phyloP scores from a whole-genome alignment of 2,329 filamentous ascomycete genomes.

The Colletotrichum tofieldiae region DNA sequence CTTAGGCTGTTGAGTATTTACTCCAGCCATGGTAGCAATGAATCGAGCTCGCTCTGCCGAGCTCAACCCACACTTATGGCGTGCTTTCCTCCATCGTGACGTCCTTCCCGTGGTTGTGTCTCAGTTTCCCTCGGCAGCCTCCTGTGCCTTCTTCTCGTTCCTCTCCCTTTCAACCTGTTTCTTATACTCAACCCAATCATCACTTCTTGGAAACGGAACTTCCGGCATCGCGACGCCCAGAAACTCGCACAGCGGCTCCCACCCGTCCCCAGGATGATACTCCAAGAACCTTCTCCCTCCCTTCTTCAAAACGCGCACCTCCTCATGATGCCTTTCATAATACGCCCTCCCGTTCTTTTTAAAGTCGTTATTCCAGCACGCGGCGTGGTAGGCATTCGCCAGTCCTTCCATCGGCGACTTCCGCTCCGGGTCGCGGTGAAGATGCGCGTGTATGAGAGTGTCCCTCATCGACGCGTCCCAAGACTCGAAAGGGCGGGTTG shows the following conservation, averaged over 20 bases:
- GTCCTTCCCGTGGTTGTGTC: too few species aligned
- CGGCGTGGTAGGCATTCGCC: conserved; percentile 46
- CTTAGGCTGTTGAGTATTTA: conserved; percentile 22
- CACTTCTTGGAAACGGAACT: conserved; percentile 48
- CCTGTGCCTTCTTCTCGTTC: neutral
- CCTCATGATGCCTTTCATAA: conserved; percentile 48
- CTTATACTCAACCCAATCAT: conserved; percentile 52
- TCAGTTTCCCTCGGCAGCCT: neutral
- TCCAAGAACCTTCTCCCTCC: conserved; percentile 48
- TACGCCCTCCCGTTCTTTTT: conserved; percentile 43
- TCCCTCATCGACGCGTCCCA: conserved; percentile 66
- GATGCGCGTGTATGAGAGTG: conserved; percentile 48
- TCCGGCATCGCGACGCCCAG: conserved; percentile 46
- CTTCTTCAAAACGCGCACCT: conserved; percentile 43
- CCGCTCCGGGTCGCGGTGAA: conserved; percentile 33
- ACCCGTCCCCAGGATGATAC: conserved; percentile 48
- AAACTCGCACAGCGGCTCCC: conserved; percentile 50
- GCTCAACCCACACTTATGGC: neutral
- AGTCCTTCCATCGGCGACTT: conserved; percentile 47
- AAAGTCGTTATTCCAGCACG: conserved; percentile 51
- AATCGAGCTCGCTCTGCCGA: neutral
- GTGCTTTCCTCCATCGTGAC: neutral
- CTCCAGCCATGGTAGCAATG: conserved; percentile 29
- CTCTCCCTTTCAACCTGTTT: conserved; percentile 45
- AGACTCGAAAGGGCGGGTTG: conserved; percentile 70